phyloP scores from a whole-genome alignment of 129 eudicot species.

The Arctium minus region DNA sequence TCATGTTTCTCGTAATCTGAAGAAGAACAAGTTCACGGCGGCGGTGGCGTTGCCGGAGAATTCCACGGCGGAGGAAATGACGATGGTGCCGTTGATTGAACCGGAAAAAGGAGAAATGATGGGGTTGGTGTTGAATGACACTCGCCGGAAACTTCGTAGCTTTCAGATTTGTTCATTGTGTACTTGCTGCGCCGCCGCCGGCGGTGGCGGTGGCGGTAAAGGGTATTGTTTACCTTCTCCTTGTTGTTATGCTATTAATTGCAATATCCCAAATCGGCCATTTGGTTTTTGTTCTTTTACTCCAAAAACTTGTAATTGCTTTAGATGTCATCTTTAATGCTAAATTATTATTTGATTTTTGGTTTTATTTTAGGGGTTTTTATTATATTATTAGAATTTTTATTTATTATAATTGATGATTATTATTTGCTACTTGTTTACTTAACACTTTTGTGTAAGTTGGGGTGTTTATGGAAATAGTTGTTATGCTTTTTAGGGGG shows the following conservation, averaged over 20 bases:
- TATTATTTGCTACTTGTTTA: background rate
- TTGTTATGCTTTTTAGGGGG: too few relatives aligned
- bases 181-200: constrained; percentile 57
- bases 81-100: constrained; percentile 61
- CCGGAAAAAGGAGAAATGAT: constrained; percentile 35
- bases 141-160: constrained; percentile 58
- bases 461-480: too few relatives aligned
- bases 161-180: constrained; percentile 83
- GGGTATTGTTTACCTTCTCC: constrained; percentile 79
- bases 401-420: constrained; percentile 34
- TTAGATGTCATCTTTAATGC: constrained; percentile 55
- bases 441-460: too few relatives aligned
- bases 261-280: constrained; percentile 96
- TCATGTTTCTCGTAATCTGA: background rate
- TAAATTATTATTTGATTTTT: background rate
- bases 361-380: constrained; percentile 15
- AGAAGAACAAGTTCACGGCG: constrained; percentile 39
- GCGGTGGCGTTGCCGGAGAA: constrained; percentile 20
- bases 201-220: constrained; percentile 54
- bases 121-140: constrained; percentile 61
- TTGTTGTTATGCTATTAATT: constrained; percentile 89
- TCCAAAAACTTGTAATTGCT: constrained; percentile 91
- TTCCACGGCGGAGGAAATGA: constrained; percentile 23
- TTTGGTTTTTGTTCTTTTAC: constrained; percentile 87
- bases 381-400: constrained; percentile 5